Evolutionary conservation across 768 basidiomycete species (phyloP).

Genomic region (Omphalotus guepiniiformis): DNA sequence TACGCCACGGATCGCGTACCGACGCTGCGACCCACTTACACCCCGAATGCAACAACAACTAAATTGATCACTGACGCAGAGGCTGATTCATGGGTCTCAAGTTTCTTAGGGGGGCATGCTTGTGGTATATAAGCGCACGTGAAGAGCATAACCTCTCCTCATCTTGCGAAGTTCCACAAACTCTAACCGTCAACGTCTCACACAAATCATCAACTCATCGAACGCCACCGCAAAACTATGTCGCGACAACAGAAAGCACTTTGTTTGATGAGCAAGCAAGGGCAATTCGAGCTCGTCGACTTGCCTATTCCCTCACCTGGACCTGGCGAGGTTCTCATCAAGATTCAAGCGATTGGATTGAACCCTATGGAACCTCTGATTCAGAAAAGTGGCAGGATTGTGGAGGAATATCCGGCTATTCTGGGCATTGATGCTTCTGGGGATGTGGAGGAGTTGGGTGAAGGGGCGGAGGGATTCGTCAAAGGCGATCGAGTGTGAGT

Average conservation of each 20-base stretch:
- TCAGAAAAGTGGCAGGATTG: constrained; percentile 27
- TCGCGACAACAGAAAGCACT: constrained; percentile 6
- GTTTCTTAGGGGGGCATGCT: too few species aligned
- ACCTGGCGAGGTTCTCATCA: neutral
- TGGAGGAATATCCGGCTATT: constrained; percentile 39
- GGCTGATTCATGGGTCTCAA: too few species aligned
- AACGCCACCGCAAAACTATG: too few species aligned
- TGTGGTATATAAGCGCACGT: too few species aligned
- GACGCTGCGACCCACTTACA: too few species aligned
- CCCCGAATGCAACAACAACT: too few species aligned
- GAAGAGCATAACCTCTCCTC: too few species aligned
- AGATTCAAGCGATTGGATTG: neutral
- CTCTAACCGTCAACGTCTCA: too few species aligned
- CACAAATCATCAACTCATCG: too few species aligned
- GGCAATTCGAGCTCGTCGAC: neutral
- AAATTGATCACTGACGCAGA: too few species aligned
- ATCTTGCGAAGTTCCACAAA: too few species aligned
- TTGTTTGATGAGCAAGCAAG: neutral
- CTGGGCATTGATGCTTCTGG: constrained; percentile 50
- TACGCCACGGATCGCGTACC: too few species aligned
- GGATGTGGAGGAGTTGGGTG: constrained; percentile 45
- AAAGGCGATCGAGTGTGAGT: constrained; percentile 54
- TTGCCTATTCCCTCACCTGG: neutral
- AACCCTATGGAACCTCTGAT: constrained; percentile 16
- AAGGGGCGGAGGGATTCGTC: constrained; percentile 44